Base-by-base conservation (phyloP, 1,284 basidiomycete species). In the Entoloma clypeatum region DNA sequence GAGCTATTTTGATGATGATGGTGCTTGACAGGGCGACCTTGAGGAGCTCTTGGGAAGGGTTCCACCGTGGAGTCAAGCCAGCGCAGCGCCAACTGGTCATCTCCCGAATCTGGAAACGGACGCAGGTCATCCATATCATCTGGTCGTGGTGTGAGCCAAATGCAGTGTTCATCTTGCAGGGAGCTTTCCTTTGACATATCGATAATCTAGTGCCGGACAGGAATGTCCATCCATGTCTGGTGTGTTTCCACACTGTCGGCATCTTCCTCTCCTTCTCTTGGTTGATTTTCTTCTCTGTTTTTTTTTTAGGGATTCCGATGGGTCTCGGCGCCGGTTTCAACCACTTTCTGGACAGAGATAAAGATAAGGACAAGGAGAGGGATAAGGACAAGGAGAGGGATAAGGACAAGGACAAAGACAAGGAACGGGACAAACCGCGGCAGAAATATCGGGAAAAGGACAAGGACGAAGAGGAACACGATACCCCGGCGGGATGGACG, bases 191-290 rank as follows among this genome's bases (percentile, higher is more conserved):
- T 48, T 48, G 9, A 36, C 39, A 39, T 43, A 43, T 45, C n/a
- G 7, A n/a, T n/a, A 34, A 13, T 37, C 9, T 50, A 87, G 84
- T 43, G 88, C 87, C 19, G 88, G 87, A 13, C 88, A 92, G 58
- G 86, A 89, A 67, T 89, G 86, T 55, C 86, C 86, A 5, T 84
- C 81, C 19, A 65, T 74, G 24, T 84, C 79, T 25, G 82, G 85
- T 75, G 48, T 32, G 59, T 53, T 37, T 31, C n/a, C n/a, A n/a
- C n/a, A n/a, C n/a, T n/a, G 10, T 35, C 22, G n/a, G 5, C 32
- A 4, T 31, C 13, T 27, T 43, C 42, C 8, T 24, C n/a, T n/a
- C n/a, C n/a, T n/a, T n/a, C n/a, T n/a, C n/a, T n/a, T 21, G 13
- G 36, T 8, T 14, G 11, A 28, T 22, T 21, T 41, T 23, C 14